Evolutionary conservation across 2,329 filamentous ascomycete genomes (phyloP), one percentile per base, ranked within the genome.

Genomic region (Claviceps citrina): DNA sequence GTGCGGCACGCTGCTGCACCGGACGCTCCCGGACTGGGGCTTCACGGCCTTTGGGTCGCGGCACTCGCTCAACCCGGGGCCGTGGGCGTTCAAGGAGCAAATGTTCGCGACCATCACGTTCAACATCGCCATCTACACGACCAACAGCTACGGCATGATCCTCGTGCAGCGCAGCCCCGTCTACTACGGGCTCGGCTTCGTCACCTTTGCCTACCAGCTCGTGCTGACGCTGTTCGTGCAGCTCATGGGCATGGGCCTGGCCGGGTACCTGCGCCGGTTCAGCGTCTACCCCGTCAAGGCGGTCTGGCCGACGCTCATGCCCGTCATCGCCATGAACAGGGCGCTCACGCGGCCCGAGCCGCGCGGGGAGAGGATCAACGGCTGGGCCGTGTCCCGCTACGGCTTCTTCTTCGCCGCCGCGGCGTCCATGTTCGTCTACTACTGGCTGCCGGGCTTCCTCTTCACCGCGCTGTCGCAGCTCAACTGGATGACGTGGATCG

Each of bases 51-150:
- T 56, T 38, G 66, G 66, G 0, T 44, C 54, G 1, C 55, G 59
- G 8, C 58, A 67, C 43, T 61, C 58, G 7, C 55, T 73, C 12
- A 74, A 73, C 45, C 68, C 71, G 0, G 69, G 70, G 0, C 63
- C 62, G 0, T 76, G 75, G 52, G 70, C 65, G 37, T 66, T 66
- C 47, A 76, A 76, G 49, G 72, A 76, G 51, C 72, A 76, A 47
- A 70, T 72, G 60, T 54, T 76, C n/a, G 68, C 73, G 27, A 68
- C 68, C 3, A 69, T 73, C 46, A 72, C 71, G 62, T 68, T 73
- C 37, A 74, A 76, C 51, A 66, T 67, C 4, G 61, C 61, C 24
- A 65, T 58, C n/a, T n/a, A n/a, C 46, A 59, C 57, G 8, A 65
- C 66, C 1, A 68, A 68, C 49, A 67, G 58, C n/a, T n/a, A n/a